These are phyloP conservation scores for Fusarium coicis DNA, from an alignment of 2,329 filamentous ascomycete genomes.

Conservation along the genomic window DNA sequence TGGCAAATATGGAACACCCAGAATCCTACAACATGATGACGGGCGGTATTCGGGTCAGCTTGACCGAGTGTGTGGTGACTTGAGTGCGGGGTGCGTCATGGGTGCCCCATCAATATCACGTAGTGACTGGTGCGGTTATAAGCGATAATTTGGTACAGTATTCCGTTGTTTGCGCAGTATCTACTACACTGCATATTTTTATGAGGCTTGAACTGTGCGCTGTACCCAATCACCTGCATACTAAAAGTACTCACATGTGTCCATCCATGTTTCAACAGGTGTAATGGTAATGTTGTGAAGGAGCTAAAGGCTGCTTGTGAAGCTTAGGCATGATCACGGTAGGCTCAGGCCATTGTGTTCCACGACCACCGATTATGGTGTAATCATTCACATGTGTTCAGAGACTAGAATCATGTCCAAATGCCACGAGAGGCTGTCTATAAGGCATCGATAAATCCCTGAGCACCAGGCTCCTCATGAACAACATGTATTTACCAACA, in stretches of 20 bases:
- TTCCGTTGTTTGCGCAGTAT: not conserved
- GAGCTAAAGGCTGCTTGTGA: not conserved
- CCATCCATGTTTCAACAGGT: not conserved
- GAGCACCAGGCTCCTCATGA: not conserved
- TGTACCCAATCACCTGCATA: not conserved
- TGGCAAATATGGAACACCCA: not conserved
- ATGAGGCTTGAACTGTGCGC: conserved; percentile 6
- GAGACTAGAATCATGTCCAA: not conserved
- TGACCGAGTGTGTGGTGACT: conserved; percentile 16
- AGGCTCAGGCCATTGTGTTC: conserved; percentile 13
- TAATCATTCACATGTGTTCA: conserved; percentile 1
- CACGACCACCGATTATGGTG: conserved; percentile 1
- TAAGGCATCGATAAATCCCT: not conserved
- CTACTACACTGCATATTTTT: not conserved
- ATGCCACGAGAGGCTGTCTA: not conserved
- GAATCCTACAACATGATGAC: conserved; percentile 3
- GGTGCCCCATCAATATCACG: conserved; percentile 15
- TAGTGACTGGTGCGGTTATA: conserved; percentile 42
- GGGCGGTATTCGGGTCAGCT: conserved; percentile 25
- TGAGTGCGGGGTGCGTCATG: conserved; percentile 38
- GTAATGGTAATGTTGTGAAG: not conserved
- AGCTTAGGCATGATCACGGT: conserved; percentile 11
- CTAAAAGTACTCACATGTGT: not conserved
- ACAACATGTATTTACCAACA: not conserved
- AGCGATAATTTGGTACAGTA: not conserved